Base-by-base conservation (phyloP, 106 monocot species). In the Dendrobium huoshanense region DNA sequence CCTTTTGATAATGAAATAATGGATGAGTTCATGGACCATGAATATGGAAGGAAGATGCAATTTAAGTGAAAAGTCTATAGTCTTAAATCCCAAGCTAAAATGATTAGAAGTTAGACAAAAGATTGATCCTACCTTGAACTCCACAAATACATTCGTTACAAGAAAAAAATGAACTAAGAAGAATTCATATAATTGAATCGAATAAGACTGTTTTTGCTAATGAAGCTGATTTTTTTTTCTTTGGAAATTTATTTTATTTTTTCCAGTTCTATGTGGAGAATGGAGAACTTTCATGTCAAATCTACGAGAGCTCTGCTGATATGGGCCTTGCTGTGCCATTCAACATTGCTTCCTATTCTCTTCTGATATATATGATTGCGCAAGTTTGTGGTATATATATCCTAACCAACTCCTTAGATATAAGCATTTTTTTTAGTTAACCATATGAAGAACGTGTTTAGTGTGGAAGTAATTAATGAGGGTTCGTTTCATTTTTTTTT, bases 291-390 rank as follows among this genome's bases (percentile, higher is more conserved):
- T 83, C 83, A 33, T 83, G 83, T 72, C 83, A 79, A 73, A 83
- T 83, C 73, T 78, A 83, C 59, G 79, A 83, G 73, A 72, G 83
- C 2, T 83, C 83, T 79, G 83, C 83, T 59, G 83, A 83, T 55
- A 83, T 83, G 83, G 83, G 83, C 19, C 83, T 83, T 74, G 83
- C 79, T 27, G 83, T 83, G 59, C 83, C 83, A 24, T 83, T 83
- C 45, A 83, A 83, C 72, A 83, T 83, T 45, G 83, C 83, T 0
- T 83, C 83, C 55, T 83, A 83, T 79, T 78, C 83, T n/a, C 83
- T 83, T 72, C 73, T 83, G 27, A 83, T 79, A 43, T 79, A 55
- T 73, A 83, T 83, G 56, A 78, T 83, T 79, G 83, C 83, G 79
- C 83, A 83, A 43, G 79, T 83, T 73, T 83, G 83, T 59, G 79